Evolutionary conservation across 805 yeast genomes (phyloP).

Genomic region (Debaryomyces hansenii): DNA sequence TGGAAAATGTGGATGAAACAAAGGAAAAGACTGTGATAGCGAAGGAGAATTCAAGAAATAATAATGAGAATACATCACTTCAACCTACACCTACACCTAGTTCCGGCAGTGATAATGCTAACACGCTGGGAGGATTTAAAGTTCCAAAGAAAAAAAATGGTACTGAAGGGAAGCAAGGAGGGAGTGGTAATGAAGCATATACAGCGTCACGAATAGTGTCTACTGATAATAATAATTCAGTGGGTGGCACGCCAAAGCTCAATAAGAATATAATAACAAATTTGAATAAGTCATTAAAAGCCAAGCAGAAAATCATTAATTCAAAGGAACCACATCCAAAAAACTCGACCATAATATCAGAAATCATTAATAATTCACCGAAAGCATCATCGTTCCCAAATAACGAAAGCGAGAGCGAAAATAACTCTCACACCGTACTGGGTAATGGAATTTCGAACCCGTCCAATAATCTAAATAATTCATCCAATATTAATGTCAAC

Average conservation of each 20-base stretch:
- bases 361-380: slow-evolving; percentile 38
- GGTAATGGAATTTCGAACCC: background rate
- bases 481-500: background rate
- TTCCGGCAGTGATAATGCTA: background rate
- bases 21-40: background rate
- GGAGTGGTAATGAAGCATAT: background rate
- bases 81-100: background rate
- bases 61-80: background rate
- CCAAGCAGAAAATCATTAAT: slow-evolving; percentile 40
- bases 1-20: background rate
- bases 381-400: slow-evolving; percentile 20
- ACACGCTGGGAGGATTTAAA: slow-evolving; percentile 8
- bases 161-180: slow-evolving; percentile 1
- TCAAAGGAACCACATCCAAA: slow-evolving; percentile 38
- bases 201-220: background rate
- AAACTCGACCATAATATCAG: slow-evolving; percentile 33
- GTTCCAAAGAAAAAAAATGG: slow-evolving; percentile 9
- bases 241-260: slow-evolving; percentile 6
- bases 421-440: background rate
- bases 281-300: slow-evolving; percentile 43
- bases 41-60: background rate
- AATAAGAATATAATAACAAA: slow-evolving; percentile 36
- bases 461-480: background rate
- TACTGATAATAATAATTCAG: background rate
- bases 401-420: slow-evolving; percentile 6